Conservation (phyloP, 169 alveolate genomes). For the Eimeria brunetti region DNA sequence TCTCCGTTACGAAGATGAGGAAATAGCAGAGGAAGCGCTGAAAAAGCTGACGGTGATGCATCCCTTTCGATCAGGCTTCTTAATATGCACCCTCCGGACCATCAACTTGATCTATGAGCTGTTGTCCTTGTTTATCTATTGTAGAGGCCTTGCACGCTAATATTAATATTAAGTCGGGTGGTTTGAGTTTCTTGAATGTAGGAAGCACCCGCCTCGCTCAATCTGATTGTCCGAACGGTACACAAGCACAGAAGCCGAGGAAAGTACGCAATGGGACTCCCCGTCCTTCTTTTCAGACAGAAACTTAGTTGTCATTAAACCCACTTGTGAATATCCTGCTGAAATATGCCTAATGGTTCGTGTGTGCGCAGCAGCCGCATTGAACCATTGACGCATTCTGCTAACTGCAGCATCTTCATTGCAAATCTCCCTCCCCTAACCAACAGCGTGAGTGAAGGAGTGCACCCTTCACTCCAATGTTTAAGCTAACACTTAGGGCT, state of each 20-base stretch:
- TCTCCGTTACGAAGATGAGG: conserved; percentile 41
- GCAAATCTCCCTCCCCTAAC: conserved; percentile 71
- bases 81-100: neutral
- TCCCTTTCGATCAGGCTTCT: neutral
- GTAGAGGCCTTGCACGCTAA: neutral
- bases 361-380: conserved; percentile 7
- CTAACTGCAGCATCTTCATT: conserved; percentile 69
- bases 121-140: neutral
- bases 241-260: conserved; percentile 39
- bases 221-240: conserved; percentile 42
- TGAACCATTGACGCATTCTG: conserved; percentile 63
- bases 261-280: neutral
- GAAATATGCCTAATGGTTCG: neutral
- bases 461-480: neutral
- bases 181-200: neutral
- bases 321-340: neutral
- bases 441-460: conserved; percentile 13
- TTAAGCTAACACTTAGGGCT: neutral
- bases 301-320: neutral
- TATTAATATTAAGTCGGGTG: neutral
- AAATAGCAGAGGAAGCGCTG: conserved; percentile 23
- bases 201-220: conserved; percentile 18
- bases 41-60: conserved; percentile 9
- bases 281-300: neutral
- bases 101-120: neutral